Base-by-base conservation (phyloP, 1,284 basidiomycete genomes). In the Moesziomyces aphidis region DNA sequence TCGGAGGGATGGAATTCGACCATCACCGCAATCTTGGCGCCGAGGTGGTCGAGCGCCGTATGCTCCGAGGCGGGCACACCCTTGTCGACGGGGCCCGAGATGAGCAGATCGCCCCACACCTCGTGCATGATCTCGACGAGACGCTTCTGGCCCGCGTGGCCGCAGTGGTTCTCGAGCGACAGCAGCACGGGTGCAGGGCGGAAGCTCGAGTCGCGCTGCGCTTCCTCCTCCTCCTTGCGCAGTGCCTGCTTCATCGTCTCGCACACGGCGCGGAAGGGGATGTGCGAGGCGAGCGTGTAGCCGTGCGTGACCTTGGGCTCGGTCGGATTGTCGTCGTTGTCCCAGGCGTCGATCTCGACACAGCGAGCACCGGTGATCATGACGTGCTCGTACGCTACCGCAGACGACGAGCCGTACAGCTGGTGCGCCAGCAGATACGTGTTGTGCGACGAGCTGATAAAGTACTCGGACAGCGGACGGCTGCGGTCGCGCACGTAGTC, bases 271-370 rank as follows among this genome's bases (percentile, higher is more conserved):
- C 73, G 66, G 60, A 73, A 78, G 51, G 73, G 70, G n/a, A 78
- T 73, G 46, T 69, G 67, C 11, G 73, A 63, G 43, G 73, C 74
- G 13, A 76, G 47, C 17, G 69, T 76, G 42, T 74, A 76, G 1
- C 76, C 77, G 73, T 91, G 90, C 0, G 89, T 91, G 36, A 90
- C 89, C 55, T 90, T 85, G 26, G 88, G 87, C 13, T 88, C 89
- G 48, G 87, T 85, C 3, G 86, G 85, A 5, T 88, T 87, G 23
- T 72, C 54, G 0, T 80, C 79, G 17, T 76, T 65, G 13, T 89
- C 87, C 90, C 90, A 91, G 17, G 89, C 90, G 74, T 91, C 90
- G 61, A 91, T 90, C 80, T 91, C 90, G 83, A 91, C 89, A 76
- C 90, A 91, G 42, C 89, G 87, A 5, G 87, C 89, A 49, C 87